phyloP scores from a whole-genome alignment of 768 basidiomycete species.

The Amanita brunnescens region DNA sequence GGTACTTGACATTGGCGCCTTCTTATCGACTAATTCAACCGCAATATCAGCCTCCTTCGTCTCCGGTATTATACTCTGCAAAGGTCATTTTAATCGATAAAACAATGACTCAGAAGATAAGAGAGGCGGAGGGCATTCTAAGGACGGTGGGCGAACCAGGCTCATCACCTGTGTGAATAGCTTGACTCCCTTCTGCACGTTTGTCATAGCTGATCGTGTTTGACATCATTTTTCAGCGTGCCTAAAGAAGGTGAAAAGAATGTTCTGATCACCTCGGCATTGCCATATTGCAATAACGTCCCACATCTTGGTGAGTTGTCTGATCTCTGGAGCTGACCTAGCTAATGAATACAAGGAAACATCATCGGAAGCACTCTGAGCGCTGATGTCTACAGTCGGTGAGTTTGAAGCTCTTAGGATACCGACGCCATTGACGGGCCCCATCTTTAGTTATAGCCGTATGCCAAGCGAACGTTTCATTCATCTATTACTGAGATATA shows the following conservation, averaged over 20 bases:
- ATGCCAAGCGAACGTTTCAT: slow-evolving; percentile 14
- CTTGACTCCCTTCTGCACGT: not conserved
- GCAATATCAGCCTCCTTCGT: not conserved
- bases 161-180: slow-evolving; percentile 1
- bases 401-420: slow-evolving; percentile 21
- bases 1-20: not conserved
- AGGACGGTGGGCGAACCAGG: slow-evolving; percentile 47
- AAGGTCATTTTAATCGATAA: not conserved
- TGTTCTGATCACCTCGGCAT: slow-evolving; percentile 86
- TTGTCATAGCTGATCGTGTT: not conserved
- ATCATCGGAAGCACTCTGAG: slow-evolving; percentile 95
- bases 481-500: slow-evolving; percentile 5
- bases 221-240: slow-evolving; percentile 24
- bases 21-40: not conserved
- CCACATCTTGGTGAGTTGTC: slow-evolving; percentile 76
- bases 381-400: slow-evolving; percentile 95
- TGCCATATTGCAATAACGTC: slow-evolving; percentile 96
- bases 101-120: slow-evolving; percentile 45
- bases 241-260: slow-evolving; percentile 86
- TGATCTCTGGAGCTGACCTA: not conserved
- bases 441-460: slow-evolving; percentile 51
- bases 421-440: not conserved
- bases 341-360: slow-evolving; percentile 42
- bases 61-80: not conserved
- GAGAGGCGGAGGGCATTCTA: slow-evolving; percentile 40